These are phyloP conservation scores for Elongisporangium anandrum DNA, from an alignment of 352 stramenopile species.

Conservation along the genomic window DNA sequence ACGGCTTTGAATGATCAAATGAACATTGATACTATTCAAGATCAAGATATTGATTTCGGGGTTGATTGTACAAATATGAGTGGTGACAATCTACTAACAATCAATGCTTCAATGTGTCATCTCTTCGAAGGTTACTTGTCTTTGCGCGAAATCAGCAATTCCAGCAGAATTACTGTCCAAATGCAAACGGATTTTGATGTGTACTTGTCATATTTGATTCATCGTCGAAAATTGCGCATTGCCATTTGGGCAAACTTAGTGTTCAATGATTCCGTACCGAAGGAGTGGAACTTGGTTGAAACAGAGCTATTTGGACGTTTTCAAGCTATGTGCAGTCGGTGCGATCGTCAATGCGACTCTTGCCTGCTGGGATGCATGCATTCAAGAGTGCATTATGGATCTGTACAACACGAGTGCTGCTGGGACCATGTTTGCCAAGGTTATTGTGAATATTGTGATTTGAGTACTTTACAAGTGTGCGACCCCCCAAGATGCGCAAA, in stretches of 20 bases:
- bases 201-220: conserved; percentile 33
- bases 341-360: conserved; percentile 27
- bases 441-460: conserved; percentile 36
- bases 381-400: conserved; percentile 17
- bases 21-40: conserved; percentile 18
- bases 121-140: conserved; percentile 16
- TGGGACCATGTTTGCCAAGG: conserved; percentile 37
- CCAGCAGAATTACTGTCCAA: conserved; percentile 4
- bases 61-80: conserved; percentile 14
- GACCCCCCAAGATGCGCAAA: conserved; percentile 25
- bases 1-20: conserved; percentile 8
- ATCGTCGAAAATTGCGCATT: conserved; percentile 24
- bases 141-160: not conserved
- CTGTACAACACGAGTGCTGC: conserved; percentile 32
- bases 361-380: conserved; percentile 64
- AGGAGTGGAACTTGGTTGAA: conserved; percentile 20
- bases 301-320: conserved; percentile 13
- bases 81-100: conserved; percentile 1
- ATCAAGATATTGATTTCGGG: conserved; percentile 35
- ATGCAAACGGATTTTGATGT: conserved; percentile 26
- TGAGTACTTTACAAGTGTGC: not conserved
- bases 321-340: conserved; percentile 29
- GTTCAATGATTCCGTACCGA: conserved; percentile 14
- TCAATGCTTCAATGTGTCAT: conserved; percentile 6
- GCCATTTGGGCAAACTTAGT: conserved; percentile 15